These are phyloP conservation scores for Astraeus odoratus DNA, from an alignment of 768 basidiomycete species.

Conservation along the genomic window DNA sequence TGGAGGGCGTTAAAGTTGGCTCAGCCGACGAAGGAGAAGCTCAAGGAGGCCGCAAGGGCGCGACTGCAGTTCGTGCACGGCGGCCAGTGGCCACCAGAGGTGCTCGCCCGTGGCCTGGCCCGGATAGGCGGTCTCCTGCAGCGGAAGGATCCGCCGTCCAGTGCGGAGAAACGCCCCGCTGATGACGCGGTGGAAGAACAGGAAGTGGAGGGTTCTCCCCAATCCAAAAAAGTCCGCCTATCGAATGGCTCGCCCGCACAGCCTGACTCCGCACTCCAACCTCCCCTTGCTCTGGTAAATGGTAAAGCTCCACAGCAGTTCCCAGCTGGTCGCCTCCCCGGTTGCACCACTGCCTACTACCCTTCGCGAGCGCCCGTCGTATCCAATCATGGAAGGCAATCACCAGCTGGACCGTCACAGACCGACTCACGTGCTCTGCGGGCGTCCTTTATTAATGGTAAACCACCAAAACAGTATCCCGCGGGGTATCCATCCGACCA, in stretches of 20 bases:
- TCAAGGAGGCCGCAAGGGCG: slow-evolving; percentile 19
- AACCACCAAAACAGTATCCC: slow-evolving; percentile 5
- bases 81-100: slow-evolving; percentile 22
- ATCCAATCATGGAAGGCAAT: slow-evolving; percentile 4
- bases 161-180: slow-evolving; percentile 20
- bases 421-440: neutral
- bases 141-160: slow-evolving; percentile 3
- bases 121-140: slow-evolving; percentile 13
- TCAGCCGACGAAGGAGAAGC: slow-evolving; percentile 20
- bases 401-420: neutral
- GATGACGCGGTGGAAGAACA: slow-evolving; percentile 8
- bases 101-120: slow-evolving; percentile 16
- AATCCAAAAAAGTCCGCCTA: slow-evolving; percentile 22
- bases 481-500: slow-evolving; percentile 5
- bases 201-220: slow-evolving; percentile 12
- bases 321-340: slow-evolving; percentile 17
- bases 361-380: neutral
- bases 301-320: slow-evolving; percentile 27
- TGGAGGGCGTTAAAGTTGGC: slow-evolving; percentile 19
- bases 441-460: slow-evolving; percentile 1
- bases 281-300: slow-evolving; percentile 19
- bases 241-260: slow-evolving; percentile 1
- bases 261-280: slow-evolving; percentile 3
- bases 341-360: neutral
- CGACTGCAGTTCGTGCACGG: slow-evolving; percentile 27